phyloP scores from a whole-genome alignment of 2,329 filamentous ascomycete genomes.

The Pestalotiopsis sp. region DNA sequence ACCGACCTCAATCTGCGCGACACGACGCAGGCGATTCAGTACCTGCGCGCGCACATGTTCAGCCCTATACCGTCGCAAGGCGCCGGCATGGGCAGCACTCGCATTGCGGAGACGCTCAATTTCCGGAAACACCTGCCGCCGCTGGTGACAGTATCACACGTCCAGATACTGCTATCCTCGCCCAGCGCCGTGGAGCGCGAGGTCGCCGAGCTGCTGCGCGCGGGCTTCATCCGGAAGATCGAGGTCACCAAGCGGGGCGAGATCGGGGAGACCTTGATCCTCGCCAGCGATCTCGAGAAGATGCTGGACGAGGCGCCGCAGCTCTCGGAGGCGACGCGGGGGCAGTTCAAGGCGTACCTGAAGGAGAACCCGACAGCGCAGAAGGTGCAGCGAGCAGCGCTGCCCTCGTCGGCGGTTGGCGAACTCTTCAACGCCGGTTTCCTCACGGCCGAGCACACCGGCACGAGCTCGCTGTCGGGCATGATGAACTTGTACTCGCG shows the following conservation, averaged over 20 bases:
- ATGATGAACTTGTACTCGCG: conserved; percentile 44
- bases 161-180: conserved; percentile 63
- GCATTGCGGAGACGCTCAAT: conserved; percentile 65
- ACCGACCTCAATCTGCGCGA: conserved; percentile 60
- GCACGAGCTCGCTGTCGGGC: conserved; percentile 32
- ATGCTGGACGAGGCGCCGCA: conserved; percentile 39
- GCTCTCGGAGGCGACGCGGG: conserved; percentile 44
- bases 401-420: conserved; percentile 30
- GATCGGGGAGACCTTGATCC: conserved; percentile 66
- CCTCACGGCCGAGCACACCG: conserved; percentile 53
- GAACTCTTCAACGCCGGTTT: conserved; percentile 68
- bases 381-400: conserved; percentile 35
- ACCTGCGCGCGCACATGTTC: conserved; percentile 66
- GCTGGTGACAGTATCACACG: conserved; percentile 65
- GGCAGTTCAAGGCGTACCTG: conserved; percentile 55
- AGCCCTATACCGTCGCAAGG: conserved; percentile 57
- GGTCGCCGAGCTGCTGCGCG: conserved; percentile 59
- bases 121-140: conserved; percentile 62
- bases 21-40: conserved; percentile 65
- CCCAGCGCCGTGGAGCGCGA: conserved; percentile 70
- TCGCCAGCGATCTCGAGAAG: conserved; percentile 55
- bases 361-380: conserved; percentile 49
- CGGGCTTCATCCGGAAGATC: conserved; percentile 62
- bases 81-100: conserved; percentile 64
- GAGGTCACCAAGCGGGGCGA: conserved; percentile 62